phyloP scores from a whole-genome alignment of 805 yeast species.

The Candida taoyuanica region DNA sequence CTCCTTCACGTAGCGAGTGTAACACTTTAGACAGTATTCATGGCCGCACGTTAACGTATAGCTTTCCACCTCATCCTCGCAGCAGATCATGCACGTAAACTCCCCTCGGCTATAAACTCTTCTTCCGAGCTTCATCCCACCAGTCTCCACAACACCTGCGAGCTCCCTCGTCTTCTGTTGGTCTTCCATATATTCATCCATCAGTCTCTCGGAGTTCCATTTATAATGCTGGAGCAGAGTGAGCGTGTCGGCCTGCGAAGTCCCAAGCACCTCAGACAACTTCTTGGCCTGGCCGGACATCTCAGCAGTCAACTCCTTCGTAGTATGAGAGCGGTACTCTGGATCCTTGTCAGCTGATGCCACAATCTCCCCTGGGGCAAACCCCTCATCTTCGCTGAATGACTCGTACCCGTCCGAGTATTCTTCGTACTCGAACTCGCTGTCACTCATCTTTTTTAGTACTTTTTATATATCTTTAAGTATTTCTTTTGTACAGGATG shows the following conservation, averaged over 20 bases:
- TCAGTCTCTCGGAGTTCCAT: slow-evolving; percentile 56
- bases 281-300: slow-evolving; percentile 28
- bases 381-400: slow-evolving; percentile 9
- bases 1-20: slow-evolving; percentile 50
- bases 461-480: not conserved
- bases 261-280: slow-evolving; percentile 34
- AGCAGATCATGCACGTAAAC: slow-evolving; percentile 66
- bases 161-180: slow-evolving; percentile 31
- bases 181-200: slow-evolving; percentile 50
- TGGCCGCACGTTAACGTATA: slow-evolving; percentile 68
- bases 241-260: slow-evolving; percentile 37
- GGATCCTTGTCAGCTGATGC: not conserved
- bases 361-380: slow-evolving; percentile 10
- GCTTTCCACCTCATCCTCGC: slow-evolving; percentile 44
- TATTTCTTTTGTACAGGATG: no score
- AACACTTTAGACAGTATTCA: slow-evolving; percentile 66
- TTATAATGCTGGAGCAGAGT: slow-evolving; percentile 43
- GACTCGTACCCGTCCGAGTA: slow-evolving; percentile 4
- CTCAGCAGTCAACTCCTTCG: slow-evolving; percentile 22
- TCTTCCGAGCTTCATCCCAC: not conserved
- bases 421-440: slow-evolving; percentile 3
- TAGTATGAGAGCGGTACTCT: slow-evolving; percentile 23
- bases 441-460: not conserved
- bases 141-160: slow-evolving; percentile 29
- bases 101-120: slow-evolving; percentile 17